Conservation (phyloP, 2,329 filamentous ascomycete genomes). For the Calonectria ilicicola region DNA sequence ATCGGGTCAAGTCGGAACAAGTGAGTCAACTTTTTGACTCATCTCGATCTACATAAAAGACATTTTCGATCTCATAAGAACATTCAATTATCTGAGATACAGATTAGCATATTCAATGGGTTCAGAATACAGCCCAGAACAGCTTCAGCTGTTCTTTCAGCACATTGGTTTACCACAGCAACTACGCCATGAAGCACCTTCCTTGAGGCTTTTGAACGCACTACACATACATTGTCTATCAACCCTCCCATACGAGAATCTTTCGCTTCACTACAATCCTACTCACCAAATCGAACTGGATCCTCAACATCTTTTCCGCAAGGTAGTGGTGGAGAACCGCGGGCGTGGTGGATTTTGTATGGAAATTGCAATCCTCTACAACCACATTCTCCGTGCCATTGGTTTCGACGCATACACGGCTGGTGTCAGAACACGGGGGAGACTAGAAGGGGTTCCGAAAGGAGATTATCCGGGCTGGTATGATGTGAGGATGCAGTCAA, state of each 20-base stretch:
- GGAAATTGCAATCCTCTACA: conserved; percentile 68
- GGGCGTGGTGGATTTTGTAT: conserved; percentile 71
- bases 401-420: conserved; percentile 67
- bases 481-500: not conserved
- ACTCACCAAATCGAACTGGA: conserved; percentile 55
- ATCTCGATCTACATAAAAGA: not conserved
- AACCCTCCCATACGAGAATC: conserved; percentile 67
- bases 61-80: not conserved
- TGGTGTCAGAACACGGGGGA: conserved; percentile 62
- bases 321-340: conserved; percentile 57
- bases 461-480: conserved; percentile 63
- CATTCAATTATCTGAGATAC: not conserved
- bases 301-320: conserved; percentile 59
- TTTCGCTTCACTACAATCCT: conserved; percentile 64
- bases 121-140: conserved; percentile 29
- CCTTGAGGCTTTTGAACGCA: conserved; percentile 29
- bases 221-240: conserved; percentile 36
- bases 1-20: conserved; percentile 2
- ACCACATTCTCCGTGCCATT: conserved; percentile 61
- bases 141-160: conserved; percentile 29
- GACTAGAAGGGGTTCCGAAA: conserved; percentile 51
- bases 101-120: conserved; percentile 9
- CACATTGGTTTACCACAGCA: conserved; percentile 23
- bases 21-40: conserved; percentile 22
- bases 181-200: conserved; percentile 18